A percentile compares a stretch with the other conserved stretches of the same genome.
Evolutionary conservation across 257 asterid genomes (phyloP).

Genomic region (Solanum appendiculatum): DNA sequence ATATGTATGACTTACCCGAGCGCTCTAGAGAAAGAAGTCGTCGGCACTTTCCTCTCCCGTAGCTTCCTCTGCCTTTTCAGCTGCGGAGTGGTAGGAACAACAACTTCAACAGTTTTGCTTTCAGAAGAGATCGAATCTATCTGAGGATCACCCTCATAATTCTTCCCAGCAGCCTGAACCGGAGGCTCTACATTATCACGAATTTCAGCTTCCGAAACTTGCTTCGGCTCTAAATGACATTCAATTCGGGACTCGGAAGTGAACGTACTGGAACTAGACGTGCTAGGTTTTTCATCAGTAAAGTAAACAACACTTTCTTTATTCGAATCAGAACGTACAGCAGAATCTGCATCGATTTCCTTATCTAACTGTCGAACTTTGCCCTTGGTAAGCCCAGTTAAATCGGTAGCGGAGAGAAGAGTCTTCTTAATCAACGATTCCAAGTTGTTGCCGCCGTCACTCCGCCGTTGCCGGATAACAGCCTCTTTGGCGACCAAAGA

Average conservation of each 20-base stretch:
- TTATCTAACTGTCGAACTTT: constrained; percentile 27
- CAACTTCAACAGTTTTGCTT: neutral
- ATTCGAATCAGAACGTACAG: neutral
- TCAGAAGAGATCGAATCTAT: neutral
- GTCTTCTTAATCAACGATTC: constrained; percentile 39
- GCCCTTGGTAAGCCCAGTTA: constrained; percentile 72
- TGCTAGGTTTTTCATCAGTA: neutral
- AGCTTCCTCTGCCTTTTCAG: constrained; percentile 47
- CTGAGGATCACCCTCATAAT: constrained; percentile 6
- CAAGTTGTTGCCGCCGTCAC: constrained; percentile 7
- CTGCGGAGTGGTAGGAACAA: neutral
- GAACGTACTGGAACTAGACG: neutral
- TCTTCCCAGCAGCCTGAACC: neutral
- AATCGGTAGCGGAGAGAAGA: constrained; percentile 61
- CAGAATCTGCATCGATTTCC: neutral
- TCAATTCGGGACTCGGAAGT: neutral
- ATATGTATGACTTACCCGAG: constrained; percentile 42
- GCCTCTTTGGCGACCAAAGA: constrained; percentile 73
- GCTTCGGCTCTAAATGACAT: neutral
- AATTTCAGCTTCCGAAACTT: neutral
- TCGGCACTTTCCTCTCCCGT: constrained; percentile 89
- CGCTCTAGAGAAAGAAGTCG: constrained; percentile 89
- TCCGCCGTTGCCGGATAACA: constrained; percentile 10
- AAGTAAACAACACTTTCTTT: neutral
- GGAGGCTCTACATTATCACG: neutral